phyloP scores from a whole-genome alignment of 2,329 filamentous ascomycete species.

The Dactylonectria estremocensis region DNA sequence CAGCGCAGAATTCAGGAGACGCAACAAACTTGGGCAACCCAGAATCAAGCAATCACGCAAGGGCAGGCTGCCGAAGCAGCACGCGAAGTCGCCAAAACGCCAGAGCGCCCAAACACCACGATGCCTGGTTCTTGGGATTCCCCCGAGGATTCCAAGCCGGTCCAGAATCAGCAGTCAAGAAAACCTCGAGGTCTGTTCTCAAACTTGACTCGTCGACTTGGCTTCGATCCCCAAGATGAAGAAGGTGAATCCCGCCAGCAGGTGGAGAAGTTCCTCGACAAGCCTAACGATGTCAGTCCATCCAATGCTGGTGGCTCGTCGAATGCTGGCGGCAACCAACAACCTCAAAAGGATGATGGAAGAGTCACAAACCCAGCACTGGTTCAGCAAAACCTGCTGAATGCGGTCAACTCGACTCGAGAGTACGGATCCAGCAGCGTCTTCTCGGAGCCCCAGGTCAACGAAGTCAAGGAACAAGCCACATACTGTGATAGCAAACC shows the following conservation, averaged over 20 bases:
- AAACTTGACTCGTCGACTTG: slow-evolving; percentile 76
- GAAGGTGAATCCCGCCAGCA: slow-evolving; percentile 60
- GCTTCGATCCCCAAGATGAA: slow-evolving; percentile 70
- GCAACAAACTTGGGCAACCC: slow-evolving; percentile 60
- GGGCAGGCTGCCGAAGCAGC: slow-evolving; percentile 59
- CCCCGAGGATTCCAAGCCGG: slow-evolving; percentile 64
- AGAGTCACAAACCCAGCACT: slow-evolving; percentile 73
- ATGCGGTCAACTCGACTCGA: slow-evolving; percentile 84
- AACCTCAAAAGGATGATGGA: slow-evolving; percentile 59
- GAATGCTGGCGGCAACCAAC: slow-evolving; percentile 31
- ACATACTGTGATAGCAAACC: slow-evolving; percentile 88
- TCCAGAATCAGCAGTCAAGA: slow-evolving; percentile 53
- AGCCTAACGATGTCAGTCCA: slow-evolving; percentile 42
- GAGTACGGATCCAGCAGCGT: slow-evolving; percentile 81
- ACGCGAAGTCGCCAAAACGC: slow-evolving; percentile 58
- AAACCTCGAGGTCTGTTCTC: slow-evolving; percentile 76
- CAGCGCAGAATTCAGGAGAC: slow-evolving; percentile 75
- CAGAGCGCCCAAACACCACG: slow-evolving; percentile 56
- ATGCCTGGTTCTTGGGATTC: slow-evolving; percentile 87
- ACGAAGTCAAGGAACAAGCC: slow-evolving; percentile 83
- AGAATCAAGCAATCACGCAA: slow-evolving; percentile 38
- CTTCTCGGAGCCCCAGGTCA: slow-evolving; percentile 81
- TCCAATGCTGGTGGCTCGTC: slow-evolving; percentile 34
- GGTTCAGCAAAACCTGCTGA: slow-evolving; percentile 80
- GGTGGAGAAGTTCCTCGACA: slow-evolving; percentile 60